Base-by-base conservation (phyloP, 306 rosid species). In the Castanea mollissima region DNA sequence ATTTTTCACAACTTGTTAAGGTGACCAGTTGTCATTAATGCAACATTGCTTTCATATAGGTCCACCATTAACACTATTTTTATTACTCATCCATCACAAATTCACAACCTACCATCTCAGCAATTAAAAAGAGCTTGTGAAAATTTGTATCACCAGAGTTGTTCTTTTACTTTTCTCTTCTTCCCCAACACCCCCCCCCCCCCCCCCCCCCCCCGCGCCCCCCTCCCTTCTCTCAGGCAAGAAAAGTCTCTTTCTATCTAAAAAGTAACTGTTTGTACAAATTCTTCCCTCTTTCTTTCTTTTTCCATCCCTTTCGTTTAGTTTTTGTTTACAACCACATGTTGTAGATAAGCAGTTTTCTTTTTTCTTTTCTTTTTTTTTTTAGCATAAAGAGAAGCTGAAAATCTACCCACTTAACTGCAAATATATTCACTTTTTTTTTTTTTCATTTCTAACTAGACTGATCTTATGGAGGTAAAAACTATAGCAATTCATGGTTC, bases 391-490 rank as follows among this genome's bases (percentile, higher is more conserved):
- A 65, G 12, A 18, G 71, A 23, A 32, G 46, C 71, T 34, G 51
- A 67, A 58, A 52, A 58, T 58, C 62, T 73, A 60, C 77, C 58
- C 20, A 2, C 71, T 58, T 69, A 54, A 27, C 32, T 44, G 74
- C n/a, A 67, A 70, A 69, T 15, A 18, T 46, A 7, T 65, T 31
- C 31, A 29, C 15, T 5, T 25, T 20, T 8, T 41, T 41, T 32
- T 2, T 60, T 62, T 1, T 73, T 11, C 25, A 27, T 79, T 55
- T 49, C 71, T 21, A 35, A 54, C 60, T 59, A 6, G 29, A 25
- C 60, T 65, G 79, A 70, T 74, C n/a, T 71, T 52, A 34, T 63
- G 83, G 38, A 3, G 72, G 46, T 31, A 32, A 77, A 55, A 73
- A 20, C 69, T 51, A 19, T 10, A 13, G 44, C 56, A 57, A 71